These are phyloP conservation scores for Aspergillus amoenus DNA, from an alignment of 2,329 filamentous ascomycete genomes.

Conservation along the genomic window DNA sequence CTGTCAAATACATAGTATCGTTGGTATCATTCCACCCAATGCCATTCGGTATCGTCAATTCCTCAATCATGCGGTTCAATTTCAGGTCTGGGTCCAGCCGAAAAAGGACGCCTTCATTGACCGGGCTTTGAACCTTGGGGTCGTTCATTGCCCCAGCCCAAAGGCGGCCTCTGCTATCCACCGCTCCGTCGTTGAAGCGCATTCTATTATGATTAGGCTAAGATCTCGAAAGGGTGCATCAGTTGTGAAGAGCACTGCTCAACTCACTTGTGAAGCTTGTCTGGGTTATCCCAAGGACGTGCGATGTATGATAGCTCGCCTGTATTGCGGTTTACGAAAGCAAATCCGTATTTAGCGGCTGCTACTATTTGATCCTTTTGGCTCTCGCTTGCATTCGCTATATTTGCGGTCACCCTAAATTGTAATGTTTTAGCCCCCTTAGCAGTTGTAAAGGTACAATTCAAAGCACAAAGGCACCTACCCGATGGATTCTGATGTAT, in stretches of 20 bases:
- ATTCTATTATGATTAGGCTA: slow-evolving; percentile 36
- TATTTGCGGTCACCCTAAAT: slow-evolving; percentile 71
- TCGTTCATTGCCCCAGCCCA: slow-evolving; percentile 89
- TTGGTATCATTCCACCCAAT: slow-evolving; percentile 75
- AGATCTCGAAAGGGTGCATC: slow-evolving; percentile 7
- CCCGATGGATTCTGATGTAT: slow-evolving; percentile 60
- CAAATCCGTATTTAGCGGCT: slow-evolving; percentile 78
- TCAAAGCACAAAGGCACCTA: slow-evolving; percentile 28
- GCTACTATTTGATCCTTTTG: slow-evolving; percentile 67
- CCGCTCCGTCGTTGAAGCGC: slow-evolving; percentile 76
- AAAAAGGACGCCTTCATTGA: slow-evolving; percentile 66
- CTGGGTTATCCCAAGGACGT: slow-evolving; percentile 53
- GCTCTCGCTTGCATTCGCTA: slow-evolving; percentile 56
- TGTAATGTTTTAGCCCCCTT: slow-evolving; percentile 45
- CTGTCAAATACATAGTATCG: slow-evolving; percentile 77
- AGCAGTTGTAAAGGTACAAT: neutral
- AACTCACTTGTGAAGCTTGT: slow-evolving; percentile 47
- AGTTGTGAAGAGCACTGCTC: neutral
- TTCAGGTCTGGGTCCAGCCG: slow-evolving; percentile 65
- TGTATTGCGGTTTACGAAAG: slow-evolving; percentile 67
- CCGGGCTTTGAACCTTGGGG: slow-evolving; percentile 59
- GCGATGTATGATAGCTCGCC: slow-evolving; percentile 57
- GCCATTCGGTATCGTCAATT: slow-evolving; percentile 79
- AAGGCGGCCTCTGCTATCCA: slow-evolving; percentile 77
- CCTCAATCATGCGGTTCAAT: slow-evolving; percentile 59